Evolutionary conservation across 1,139 yeast genomes (phyloP), one percentile per base, ranked within the genome.

Genomic region (Hansenula lynferdii): DNA sequence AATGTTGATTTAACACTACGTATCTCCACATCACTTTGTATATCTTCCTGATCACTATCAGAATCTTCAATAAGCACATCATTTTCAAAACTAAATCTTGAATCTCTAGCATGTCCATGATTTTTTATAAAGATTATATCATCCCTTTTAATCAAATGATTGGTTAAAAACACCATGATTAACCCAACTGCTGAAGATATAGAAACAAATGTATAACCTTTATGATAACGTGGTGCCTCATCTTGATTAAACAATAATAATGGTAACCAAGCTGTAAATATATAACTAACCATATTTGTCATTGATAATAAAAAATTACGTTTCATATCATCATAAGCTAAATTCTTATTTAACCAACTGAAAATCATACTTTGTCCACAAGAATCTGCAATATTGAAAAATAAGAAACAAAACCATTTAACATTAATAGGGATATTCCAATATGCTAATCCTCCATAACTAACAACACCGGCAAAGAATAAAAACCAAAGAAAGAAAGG

Each of bases 291-390:
- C 8, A 70, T 66, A 48, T 75, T 75, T 7, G 80, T 75, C 23
- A 58, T 44, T 4, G 72, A 77, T 26, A 75, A 75, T 15, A 71
- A 61, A 40, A 73, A 66, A 47, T 70, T 70, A 43, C 80, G 57
- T 50, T 72, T 72, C 67, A 69, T 65, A 47, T 72, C 77, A 47
- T 75, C 74, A 16, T 60, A 57, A 23, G 57, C 55, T 14, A 74
- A 50, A 15, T 67, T 47, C 26, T 75, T 56, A 47, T 75, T 75
- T 14, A 75, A 64, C 80, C 80, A 75, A 3, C 77, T 61, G 38
- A 69, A 73, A 7, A 75, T 70, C 45, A 69, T 51, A 35, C 72
- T 67, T 48, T 62, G 62, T 21, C 69, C 61, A 65, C 75, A 60
- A 0, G 81, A 76, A 22, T 67, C 57, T 3, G 77, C 76, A 12